Base-by-base conservation (phyloP, 148 eudicot species). In the Rheum nobile region DNA sequence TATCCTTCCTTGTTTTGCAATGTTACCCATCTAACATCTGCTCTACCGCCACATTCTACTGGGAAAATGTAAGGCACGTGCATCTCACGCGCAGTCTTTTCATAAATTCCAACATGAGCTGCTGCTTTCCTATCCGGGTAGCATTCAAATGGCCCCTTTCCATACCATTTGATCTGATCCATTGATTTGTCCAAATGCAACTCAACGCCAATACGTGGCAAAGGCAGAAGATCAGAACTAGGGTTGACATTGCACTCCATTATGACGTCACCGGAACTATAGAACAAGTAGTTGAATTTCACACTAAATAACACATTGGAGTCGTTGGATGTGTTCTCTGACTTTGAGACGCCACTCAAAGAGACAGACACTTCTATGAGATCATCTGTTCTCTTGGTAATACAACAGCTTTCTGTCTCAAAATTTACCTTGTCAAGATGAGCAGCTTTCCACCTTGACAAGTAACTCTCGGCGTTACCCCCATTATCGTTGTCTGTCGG, bases 401-500 rank as follows among this genome's bases (percentile, higher is more conserved):
- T 63, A 31, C 76, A 42, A 77, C 90, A 91, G 72, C 83, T 84
- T 77, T 87, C 85, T 32, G 75, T 82, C 59, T 79, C 21, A 72
- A 86, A 88, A 54, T 72, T 35, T 10, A 94, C 38, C 38, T 79
- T 77, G 76, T 94, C 86, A 67, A 94, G 89, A 76, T 78, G 83
- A 28, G 97, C 87, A 73, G 83, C 86, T 82, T 88, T 88, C 98
- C 98, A 94, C 77, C 75, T 87, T 37, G 96, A 84, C 10, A 83
- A 72, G 77, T 94, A 91, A 83, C 98, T 91, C 14, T 77, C 35
- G 19, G 75, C 80, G 54, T 79, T 82, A 48, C 97, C 98, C 19
- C 98, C 98, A 75, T 94, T 94, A 83, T 94, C 98, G 79, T 94
- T 94, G 80, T 91, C 98, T 35, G 88, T 94, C 17, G 98, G 97